Evolutionary conservation across 768 basidiomycete species (phyloP), one percentile per base, ranked within the genome.

Genomic region (Melanogaster broomeanus): DNA sequence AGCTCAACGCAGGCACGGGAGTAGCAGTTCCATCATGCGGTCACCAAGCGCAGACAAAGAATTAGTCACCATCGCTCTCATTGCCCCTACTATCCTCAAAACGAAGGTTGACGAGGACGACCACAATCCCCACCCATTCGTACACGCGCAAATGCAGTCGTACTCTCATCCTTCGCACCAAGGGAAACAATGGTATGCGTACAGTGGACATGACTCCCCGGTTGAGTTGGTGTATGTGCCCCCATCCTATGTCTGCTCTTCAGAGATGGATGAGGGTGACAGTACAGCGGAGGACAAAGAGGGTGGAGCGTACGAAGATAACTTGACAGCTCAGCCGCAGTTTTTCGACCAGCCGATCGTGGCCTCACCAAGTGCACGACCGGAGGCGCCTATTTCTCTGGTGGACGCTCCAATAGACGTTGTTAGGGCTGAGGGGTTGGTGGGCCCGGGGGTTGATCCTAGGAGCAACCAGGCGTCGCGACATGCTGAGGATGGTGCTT

Each of bases 21-120:
- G 79, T 77, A 55, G 79, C 72, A 16, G 77, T 72, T 27, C 81
- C 82, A 8, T 66, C 65, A 41, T 63, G 67, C 62, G 54, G 11
- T 66, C 67, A 5, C 50, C 35, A 39, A 70, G 68, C 44, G 46
- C 66, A 37, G 72, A 78, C 50, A 67, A 76, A 27, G 84, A 86
- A 35, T 78, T 81, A 25, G 70, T 87, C 56, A 88, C 87, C 10
- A 89, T 88, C 48, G 84, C 85, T 12, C 77, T 83, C 33, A 87
- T 89, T 41, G 83, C 87, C 0, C 87, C 87, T 5, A 95, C 97
- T 5, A 80, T 90, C 41, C 77, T 98, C 57, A 99, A 98, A 74
- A 90, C 90, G 16, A 81, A 76, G 10, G 75, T 78, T 1, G 78
- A 76, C 6, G 79, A 81, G 45, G 70, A 72, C 24, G 71, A 65